Evolutionary conservation across 2,329 filamentous ascomycete species (phyloP), one percentile per base, ranked within the genome.

Genomic region (Fusarium oligoseptatum): DNA sequence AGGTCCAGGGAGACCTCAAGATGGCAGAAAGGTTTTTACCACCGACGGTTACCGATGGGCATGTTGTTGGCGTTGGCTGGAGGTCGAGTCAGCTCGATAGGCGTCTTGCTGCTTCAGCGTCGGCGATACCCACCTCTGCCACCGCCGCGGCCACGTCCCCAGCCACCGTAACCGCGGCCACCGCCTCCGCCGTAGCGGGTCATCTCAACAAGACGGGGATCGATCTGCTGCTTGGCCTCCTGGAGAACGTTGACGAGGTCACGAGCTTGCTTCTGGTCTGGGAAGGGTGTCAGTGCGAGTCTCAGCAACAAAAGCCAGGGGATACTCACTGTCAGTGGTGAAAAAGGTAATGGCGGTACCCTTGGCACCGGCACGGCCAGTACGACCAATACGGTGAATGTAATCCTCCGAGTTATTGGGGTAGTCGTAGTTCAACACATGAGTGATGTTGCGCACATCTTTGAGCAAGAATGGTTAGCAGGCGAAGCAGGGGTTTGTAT

Each of bases 381-480:
- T 98, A 87, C 97, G 94, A 81, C 97, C 97, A 85, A 96, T 97
- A 84, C 97, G 94, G 84, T 98, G 97, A 79, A 98, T 97, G 82
- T 98, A 98, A 83, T 98, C 96, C 88, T 99, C 97, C 81, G 97
- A 92, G 87, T 98, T 98, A 89, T 98, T 98, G 85, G 96, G 96
- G 87, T 98, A 98, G 85, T 98, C 97, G 94, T 98, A 98, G 92
- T 98, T 98, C 88, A 99, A 91, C 87, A 99, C 97, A 88, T 99
- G 97, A 87, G 97, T 98, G 89, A 99, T 99, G 91, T 99, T 97
- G 88, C 95, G 96, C 89, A 99, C 97, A 93, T 99, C 97, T 98
- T 98, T 55, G 50, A 55, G 70, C 81, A 82, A 87, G 84, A 89
- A 85, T 91, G 89, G 94, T 97, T 97, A 97, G 95, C 88, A 90